These are phyloP conservation scores for Rubia peregrina DNA, from an alignment of 305 asterid genomes.

Conservation along the genomic window DNA sequence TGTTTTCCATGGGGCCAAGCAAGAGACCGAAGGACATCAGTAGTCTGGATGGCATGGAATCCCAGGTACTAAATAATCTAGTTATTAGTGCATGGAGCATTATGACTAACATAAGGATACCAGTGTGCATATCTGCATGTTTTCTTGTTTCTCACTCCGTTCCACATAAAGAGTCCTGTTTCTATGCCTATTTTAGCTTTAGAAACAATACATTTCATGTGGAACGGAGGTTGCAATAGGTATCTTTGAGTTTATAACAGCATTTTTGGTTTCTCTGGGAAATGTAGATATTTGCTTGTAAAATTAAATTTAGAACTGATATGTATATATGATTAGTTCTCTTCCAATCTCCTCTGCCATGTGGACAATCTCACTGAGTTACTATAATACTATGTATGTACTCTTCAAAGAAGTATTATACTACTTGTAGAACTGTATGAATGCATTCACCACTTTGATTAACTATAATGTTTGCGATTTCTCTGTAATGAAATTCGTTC, in stretches of 20 bases:
- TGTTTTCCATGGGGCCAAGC: conserved; percentile 45
- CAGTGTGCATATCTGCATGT: background rate
- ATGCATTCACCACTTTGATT: background rate
- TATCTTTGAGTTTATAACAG: background rate
- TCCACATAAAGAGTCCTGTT: background rate
- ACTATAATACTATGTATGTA: background rate
- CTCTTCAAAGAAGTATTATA: background rate
- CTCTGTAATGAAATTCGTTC: background rate
- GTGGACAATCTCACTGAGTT: background rate
- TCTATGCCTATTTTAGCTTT: background rate
- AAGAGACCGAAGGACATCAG: conserved; percentile 34
- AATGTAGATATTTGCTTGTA: background rate
- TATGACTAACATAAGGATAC: background rate
- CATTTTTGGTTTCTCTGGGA: background rate
- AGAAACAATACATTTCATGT: too few species aligned
- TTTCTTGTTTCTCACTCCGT: background rate
- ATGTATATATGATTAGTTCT: background rate
- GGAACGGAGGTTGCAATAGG: too few species aligned
- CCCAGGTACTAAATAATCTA: conserved; percentile 39
- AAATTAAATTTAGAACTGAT: background rate
- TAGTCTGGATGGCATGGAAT: conserved; percentile 35
- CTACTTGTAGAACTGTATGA: background rate
- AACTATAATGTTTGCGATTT: background rate
- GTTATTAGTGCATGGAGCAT: background rate
- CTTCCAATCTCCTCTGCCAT: background rate